Percentiles rank a stretch among this genome's conserved stretches.
Evolutionary conservation across 2,329 filamentous ascomycete species (phyloP).

Genomic region (Hymenoscyphus occultus): DNA sequence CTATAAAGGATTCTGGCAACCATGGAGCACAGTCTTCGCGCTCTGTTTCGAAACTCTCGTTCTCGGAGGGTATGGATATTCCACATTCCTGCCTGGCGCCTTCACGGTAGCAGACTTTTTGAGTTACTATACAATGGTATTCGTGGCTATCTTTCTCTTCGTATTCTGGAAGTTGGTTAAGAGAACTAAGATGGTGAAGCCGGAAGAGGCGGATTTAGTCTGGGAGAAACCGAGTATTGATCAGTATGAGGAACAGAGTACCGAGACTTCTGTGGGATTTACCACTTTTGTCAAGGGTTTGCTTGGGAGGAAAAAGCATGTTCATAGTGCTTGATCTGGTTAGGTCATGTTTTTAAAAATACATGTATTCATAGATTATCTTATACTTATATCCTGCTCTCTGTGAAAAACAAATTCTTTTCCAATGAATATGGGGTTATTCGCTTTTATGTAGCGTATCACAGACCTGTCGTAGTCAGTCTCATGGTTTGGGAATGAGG

Average conservation of each 20-base stretch:
- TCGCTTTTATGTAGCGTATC: too few relatives aligned
- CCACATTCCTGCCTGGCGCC: not conserved
- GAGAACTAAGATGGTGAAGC: constrained; percentile 50
- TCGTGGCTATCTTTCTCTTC: constrained; percentile 57
- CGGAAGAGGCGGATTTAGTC: constrained; percentile 52
- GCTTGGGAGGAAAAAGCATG: not conserved
- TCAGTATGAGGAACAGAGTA: not conserved
- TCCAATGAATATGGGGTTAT: too few relatives aligned
- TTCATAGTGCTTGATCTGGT: not conserved
- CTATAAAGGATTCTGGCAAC: constrained; percentile 51
- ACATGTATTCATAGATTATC: not conserved
- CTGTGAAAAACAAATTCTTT: too few relatives aligned
- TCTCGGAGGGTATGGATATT: constrained; percentile 53
- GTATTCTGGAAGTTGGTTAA: constrained; percentile 68
- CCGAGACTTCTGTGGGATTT: not conserved
- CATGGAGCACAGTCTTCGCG: constrained; percentile 61
- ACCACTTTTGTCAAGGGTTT: not conserved
- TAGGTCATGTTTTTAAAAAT: not conserved
- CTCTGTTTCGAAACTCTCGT: constrained; percentile 62
- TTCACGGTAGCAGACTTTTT: constrained; percentile 59
- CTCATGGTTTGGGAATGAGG: too few relatives aligned
- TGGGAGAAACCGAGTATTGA: constrained; percentile 1
- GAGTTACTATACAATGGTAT: constrained; percentile 62
- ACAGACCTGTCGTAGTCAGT: too few relatives aligned
- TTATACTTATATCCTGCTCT: too few relatives aligned